phyloP scores from a whole-genome alignment of 2,329 filamentous ascomycete species.

The Periconia sp. region DNA sequence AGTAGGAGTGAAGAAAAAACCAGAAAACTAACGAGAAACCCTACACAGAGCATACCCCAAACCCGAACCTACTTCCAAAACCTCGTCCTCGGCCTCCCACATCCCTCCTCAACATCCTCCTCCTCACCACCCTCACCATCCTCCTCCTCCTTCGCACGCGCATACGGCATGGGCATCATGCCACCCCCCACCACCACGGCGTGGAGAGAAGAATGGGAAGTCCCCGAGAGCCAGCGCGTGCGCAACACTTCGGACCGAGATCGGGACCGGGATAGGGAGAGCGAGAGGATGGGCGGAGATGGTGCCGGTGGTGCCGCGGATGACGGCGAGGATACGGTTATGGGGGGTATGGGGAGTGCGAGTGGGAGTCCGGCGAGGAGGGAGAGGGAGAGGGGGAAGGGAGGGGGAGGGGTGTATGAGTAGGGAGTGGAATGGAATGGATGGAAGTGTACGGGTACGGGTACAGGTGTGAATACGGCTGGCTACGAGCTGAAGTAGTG shows the following conservation, averaged over 20 bases:
- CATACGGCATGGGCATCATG: background rate
- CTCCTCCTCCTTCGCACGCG: background rate
- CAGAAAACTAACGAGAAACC: background rate
- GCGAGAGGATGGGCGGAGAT: background rate
- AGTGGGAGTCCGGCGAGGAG: slow-evolving; percentile 2
- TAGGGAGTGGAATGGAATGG: background rate
- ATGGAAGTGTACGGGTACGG: too few relatives aligned
- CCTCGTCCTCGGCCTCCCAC: slow-evolving; percentile 28
- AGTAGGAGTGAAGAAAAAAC: background rate
- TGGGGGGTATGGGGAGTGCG: background rate
- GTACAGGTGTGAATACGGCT: too few relatives aligned
- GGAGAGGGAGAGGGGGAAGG: slow-evolving; percentile 1
- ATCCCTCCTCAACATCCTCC: slow-evolving; percentile 2
- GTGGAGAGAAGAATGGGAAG: slow-evolving; percentile 14
- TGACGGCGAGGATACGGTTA: background rate
- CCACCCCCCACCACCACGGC: background rate
- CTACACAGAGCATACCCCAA: slow-evolving; percentile 25
- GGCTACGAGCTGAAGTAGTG: too few relatives aligned
- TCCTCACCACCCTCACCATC: background rate
- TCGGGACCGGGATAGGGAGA: background rate
- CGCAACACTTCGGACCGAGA: background rate
- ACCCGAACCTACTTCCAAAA: slow-evolving; percentile 36
- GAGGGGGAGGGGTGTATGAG: background rate
- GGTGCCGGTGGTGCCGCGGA: background rate
- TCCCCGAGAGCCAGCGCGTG: slow-evolving; percentile 9